A percentile compares a stretch with the other conserved stretches of the same genome.
Evolutionary conservation across 2,329 filamentous ascomycete species (phyloP).

Genomic region (Colletotrichum acutatum): DNA sequence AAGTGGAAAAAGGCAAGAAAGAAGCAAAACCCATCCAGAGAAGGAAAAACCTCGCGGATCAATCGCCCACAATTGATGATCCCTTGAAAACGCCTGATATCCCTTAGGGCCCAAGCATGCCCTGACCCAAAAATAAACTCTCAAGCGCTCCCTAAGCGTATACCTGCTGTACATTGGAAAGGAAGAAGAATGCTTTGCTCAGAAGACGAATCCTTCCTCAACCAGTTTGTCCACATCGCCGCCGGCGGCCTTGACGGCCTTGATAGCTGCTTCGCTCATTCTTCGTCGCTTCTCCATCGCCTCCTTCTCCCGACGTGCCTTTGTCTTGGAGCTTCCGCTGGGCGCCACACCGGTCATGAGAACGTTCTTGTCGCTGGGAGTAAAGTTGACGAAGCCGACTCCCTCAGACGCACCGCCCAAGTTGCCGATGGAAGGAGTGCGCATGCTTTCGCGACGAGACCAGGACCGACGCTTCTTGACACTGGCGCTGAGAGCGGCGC

Average conservation of each 20-base stretch:
- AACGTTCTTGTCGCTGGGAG: conserved; percentile 79
- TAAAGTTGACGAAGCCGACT: conserved; percentile 89
- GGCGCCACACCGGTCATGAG: conserved; percentile 93
- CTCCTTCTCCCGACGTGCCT: conserved; percentile 90
- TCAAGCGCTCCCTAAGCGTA: conserved; percentile 15
- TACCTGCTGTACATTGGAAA: not conserved
- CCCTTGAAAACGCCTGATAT: conserved; percentile 19
- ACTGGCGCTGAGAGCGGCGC: conserved; percentile 52
- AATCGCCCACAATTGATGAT: conserved; percentile 12
- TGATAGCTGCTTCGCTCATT: conserved; percentile 74
- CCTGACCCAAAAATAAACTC: conserved; percentile 13
- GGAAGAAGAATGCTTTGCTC: conserved; percentile 15
- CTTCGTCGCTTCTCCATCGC: conserved; percentile 79
- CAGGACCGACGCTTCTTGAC: conserved; percentile 51
- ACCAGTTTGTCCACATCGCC: conserved; percentile 70
- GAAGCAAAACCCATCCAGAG: not conserved
- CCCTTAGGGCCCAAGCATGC: conserved; percentile 9
- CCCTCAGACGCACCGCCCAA: conserved; percentile 43
- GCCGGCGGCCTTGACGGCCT: conserved; percentile 76
- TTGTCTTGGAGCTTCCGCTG: conserved; percentile 91
- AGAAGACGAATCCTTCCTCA: conserved; percentile 61
- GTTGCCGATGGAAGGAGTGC: conserved; percentile 42
- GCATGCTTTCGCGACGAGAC: conserved; percentile 41
- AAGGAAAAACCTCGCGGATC: not conserved
- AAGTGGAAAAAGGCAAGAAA: not conserved